Evolutionary conservation across 805 yeast genomes (phyloP).

Genomic region (Kurtzmaniella cleridarum): DNA sequence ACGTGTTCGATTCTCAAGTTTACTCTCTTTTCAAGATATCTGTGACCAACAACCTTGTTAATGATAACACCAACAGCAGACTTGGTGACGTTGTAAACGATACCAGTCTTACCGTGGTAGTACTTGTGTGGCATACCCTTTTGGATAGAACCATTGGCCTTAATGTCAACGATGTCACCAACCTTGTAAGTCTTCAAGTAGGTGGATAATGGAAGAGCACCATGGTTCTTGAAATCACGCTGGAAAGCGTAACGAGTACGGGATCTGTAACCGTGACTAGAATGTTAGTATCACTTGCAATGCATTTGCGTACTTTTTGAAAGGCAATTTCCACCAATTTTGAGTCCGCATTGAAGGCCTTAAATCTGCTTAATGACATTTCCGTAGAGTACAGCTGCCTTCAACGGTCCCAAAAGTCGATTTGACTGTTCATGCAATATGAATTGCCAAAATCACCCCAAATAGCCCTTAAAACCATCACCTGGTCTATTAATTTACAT

Average conservation of each 20-base stretch:
- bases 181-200: slow-evolving; percentile 98
- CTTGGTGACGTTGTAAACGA: slow-evolving; percentile 98
- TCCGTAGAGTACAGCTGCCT: too few species aligned
- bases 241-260: slow-evolving; percentile 99
- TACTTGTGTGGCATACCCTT: slow-evolving; percentile 99
- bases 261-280: slow-evolving; percentile 93
- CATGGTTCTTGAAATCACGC: slow-evolving; percentile 99
- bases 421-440: too few species aligned
- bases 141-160: slow-evolving; percentile 98
- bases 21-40: slow-evolving; percentile 98
- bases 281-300: too few species aligned
- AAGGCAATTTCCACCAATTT: too few species aligned
- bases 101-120: slow-evolving; percentile 99
- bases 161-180: slow-evolving; percentile 99
- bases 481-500: slow-evolving; percentile 1
- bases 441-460: too few species aligned
- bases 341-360: too few species aligned
- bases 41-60: slow-evolving; percentile 98
- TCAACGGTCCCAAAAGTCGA: too few species aligned
- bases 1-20: slow-evolving; percentile 98
- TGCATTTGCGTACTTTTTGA: too few species aligned
- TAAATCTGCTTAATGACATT: too few species aligned
- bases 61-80: slow-evolving; percentile 96
- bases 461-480: too few species aligned
- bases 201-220: slow-evolving; percentile 89